Conservation (phyloP, 176 grass and related monocot genomes). For the Aegilops tauschii region DNA sequence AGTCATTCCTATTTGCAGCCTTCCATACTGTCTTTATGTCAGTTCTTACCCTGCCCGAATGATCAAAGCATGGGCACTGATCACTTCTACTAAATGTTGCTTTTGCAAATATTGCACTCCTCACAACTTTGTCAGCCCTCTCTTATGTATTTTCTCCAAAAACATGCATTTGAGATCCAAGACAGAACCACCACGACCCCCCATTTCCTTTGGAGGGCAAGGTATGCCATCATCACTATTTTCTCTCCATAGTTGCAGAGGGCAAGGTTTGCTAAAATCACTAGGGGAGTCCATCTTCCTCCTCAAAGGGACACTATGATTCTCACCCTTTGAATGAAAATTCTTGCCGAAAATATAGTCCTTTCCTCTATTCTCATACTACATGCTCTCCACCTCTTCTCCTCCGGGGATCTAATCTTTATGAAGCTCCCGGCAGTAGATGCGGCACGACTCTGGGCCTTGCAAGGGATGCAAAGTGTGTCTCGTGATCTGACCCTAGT, state of each 20-base stretch:
- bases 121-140: constrained; percentile 45
- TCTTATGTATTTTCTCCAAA: constrained; percentile 13
- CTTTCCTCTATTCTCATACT: no score
- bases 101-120: constrained; percentile 20
- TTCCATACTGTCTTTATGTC: neutral
- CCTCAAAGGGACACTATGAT: constrained; percentile 7
- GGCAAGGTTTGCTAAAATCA: no score
- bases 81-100: neutral
- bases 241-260: constrained; percentile 44
- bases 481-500: no score
- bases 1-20: constrained; percentile 50
- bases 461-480: no score
- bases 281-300: neutral
- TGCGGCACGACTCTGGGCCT: no score
- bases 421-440: constrained; percentile 67
- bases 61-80: constrained; percentile 41
- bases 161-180: constrained; percentile 55
- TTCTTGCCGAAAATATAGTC: constrained; percentile 12
- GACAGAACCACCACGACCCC: constrained; percentile 42
- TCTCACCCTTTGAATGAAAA: constrained; percentile 3
- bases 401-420: constrained; percentile 43
- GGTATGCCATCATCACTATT: constrained; percentile 66
- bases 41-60: constrained; percentile 24
- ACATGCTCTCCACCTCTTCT: neutral
- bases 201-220: constrained; percentile 53